Base-by-base conservation (phyloP, 306 rosid species). In the Betula pendula region DNA sequence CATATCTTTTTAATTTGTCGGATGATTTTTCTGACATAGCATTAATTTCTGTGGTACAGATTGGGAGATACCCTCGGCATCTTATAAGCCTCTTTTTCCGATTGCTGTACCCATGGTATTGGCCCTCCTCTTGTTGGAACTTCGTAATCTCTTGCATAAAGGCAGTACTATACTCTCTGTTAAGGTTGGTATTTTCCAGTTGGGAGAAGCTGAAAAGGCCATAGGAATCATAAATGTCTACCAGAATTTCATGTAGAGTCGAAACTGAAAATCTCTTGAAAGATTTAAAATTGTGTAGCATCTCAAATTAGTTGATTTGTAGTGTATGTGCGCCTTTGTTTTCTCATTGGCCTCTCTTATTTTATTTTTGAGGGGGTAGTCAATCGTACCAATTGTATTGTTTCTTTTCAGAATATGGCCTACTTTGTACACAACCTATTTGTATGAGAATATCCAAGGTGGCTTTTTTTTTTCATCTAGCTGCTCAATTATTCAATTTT, bases 111-210 rank as follows among this genome's bases (percentile, higher is more conserved):
- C 99, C 99, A 6, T 91, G 98, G 98, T 96, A 92, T 77, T 96
- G 98, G 98, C 99, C 99, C 17, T 87, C 96, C 44, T 95, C 99
- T 19, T 92, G 99, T 88, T 93, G 98, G 96, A 93, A 91, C 83
- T 85, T 96, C 52, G 53, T 84, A 24, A 60, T 80, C 68, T 78
- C 90, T 11, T 93, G 97, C 77, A 47, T 93, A 52, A 81, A 78
- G 80, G 83, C 94, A 0, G 68, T 96, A 20, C 80, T 88, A 68
- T 80, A 71, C 70, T 90, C 97, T 53, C 48, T 92, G 77, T 50
- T 90, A 50, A 63, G 90, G 70, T 24, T 92, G 62, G 68, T 96
- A 63, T 84, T 85, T 82, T 88, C 98, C 48, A 51, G 81, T 38
- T 88, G 88, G 88, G 90, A 79, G 58, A 89, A 81, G 87, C 79